phyloP scores from a whole-genome alignment of 805 yeast species.

The Candida odintsovae region DNA sequence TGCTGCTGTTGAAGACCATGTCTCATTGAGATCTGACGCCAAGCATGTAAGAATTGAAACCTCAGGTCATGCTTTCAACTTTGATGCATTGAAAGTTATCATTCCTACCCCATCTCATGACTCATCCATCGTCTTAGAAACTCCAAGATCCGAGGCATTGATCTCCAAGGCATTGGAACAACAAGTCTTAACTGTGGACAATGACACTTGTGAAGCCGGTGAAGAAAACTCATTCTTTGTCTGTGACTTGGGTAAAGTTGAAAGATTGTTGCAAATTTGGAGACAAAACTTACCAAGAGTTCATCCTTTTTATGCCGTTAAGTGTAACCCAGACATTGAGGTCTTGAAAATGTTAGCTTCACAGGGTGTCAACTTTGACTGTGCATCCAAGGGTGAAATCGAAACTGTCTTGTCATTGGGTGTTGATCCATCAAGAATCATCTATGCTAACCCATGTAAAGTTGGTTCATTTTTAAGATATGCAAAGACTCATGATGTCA shows the following conservation, averaged over 20 bases:
- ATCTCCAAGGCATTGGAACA: constrained; percentile 35
- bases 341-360: constrained; percentile 52
- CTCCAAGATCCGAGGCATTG: constrained; percentile 26
- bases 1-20: neutral
- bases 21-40: neutral
- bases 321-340: constrained; percentile 74
- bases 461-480: constrained; percentile 74
- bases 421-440: constrained; percentile 57
- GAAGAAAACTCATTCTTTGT: constrained; percentile 86
- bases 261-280: constrained; percentile 64
- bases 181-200: constrained; percentile 42
- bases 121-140: constrained; percentile 18
- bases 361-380: constrained; percentile 78
- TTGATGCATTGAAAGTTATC: neutral
- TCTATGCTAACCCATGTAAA: constrained; percentile 94
- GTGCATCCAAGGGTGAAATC: constrained; percentile 88
- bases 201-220: constrained; percentile 59
- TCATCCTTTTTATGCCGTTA: constrained; percentile 89
- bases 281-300: constrained; percentile 57
- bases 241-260: constrained; percentile 74
- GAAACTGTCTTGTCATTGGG: constrained; percentile 58
- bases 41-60: neutral
- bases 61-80: neutral
- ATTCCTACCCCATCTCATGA: neutral
- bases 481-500: constrained; percentile 52